Conservation (phyloP, 2,329 filamentous ascomycete species). For the Dichotomopilus funicola region DNA sequence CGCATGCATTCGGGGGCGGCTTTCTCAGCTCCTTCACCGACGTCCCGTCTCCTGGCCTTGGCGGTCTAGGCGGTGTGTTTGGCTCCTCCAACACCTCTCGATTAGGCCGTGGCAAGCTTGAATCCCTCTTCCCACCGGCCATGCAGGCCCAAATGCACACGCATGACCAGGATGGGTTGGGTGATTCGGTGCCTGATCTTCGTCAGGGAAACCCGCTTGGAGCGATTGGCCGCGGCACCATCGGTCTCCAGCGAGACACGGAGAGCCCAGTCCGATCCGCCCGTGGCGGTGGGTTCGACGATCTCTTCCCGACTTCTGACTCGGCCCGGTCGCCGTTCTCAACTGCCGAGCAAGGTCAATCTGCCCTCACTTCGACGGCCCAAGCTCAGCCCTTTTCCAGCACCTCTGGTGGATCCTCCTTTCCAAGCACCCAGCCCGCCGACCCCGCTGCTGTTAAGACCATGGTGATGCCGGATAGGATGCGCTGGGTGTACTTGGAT, state of each 20-base stretch:
- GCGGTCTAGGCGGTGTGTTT: constrained; percentile 63
- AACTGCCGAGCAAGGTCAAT: constrained; percentile 33
- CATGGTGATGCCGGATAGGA: constrained; percentile 99
- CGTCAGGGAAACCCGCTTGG: constrained; percentile 58
- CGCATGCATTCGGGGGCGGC: constrained; percentile 65
- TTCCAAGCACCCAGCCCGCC: constrained; percentile 31
- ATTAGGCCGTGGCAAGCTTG: constrained; percentile 72
- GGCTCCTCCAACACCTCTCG: constrained; percentile 56
- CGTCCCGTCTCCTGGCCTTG: constrained; percentile 66
- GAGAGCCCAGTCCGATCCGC: constrained; percentile 53
- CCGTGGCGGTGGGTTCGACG: constrained; percentile 48
- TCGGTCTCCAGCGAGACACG: constrained; percentile 50
- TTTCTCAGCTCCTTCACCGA: constrained; percentile 74
- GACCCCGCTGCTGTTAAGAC: constrained; percentile 62
- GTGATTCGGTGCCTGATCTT: constrained; percentile 52
- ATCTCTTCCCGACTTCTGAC: constrained; percentile 41
- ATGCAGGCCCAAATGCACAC: constrained; percentile 89
- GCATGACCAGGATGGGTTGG: constrained; percentile 56
- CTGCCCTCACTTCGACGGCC: constrained; percentile 30
- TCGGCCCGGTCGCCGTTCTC: constrained; percentile 33
- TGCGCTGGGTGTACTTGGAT: constrained; percentile 98
- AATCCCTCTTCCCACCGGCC: constrained; percentile 76
- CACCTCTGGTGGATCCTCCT: constrained; percentile 27
- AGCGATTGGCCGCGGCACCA: constrained; percentile 58
- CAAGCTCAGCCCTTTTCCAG: constrained; percentile 28